phyloP scores from a whole-genome alignment of 169 alveolate genomes.

The Eimeria sp. region DNA sequence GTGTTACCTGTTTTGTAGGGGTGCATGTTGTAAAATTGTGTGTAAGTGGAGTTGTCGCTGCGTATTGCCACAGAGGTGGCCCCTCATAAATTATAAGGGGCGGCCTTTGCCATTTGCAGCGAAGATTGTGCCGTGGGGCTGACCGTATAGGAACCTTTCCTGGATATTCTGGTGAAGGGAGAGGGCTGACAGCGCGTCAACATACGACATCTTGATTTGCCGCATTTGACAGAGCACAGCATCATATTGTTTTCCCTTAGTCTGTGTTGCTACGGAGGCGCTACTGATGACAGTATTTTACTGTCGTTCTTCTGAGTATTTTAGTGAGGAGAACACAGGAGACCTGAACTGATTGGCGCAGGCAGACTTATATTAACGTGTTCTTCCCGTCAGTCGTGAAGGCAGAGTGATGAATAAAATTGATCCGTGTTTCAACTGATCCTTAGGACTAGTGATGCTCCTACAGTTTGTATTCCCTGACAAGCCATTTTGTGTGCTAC shows the following conservation, averaged over 20 bases:
- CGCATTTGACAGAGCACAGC: too few species aligned
- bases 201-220: neutral
- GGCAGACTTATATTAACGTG: too few species aligned
- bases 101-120: slow-evolving; percentile 78
- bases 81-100: neutral
- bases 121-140: neutral
- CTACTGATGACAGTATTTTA: neutral
- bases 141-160: slow-evolving; percentile 74
- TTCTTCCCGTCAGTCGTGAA: neutral
- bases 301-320: slow-evolving; percentile 32
- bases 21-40: neutral
- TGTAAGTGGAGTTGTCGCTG: neutral
- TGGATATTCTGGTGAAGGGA: slow-evolving; percentile 41
- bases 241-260: too few species aligned
- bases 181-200: slow-evolving; percentile 78
- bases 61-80: slow-evolving; percentile 32
- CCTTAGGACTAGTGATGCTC: slow-evolving; percentile 17
- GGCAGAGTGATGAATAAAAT: neutral
- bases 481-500: neutral
- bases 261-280: neutral
- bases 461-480: slow-evolving; percentile 50
- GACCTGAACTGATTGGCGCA: neutral
- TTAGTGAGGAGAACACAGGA: slow-evolving; percentile 31
- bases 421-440: slow-evolving; percentile 48
- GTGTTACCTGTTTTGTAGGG: neutral